Evolutionary conservation across 164 flowering plant genomes (phyloP), one percentile per base, ranked within the genome.

Genomic region (Brasenia schreberi): DNA sequence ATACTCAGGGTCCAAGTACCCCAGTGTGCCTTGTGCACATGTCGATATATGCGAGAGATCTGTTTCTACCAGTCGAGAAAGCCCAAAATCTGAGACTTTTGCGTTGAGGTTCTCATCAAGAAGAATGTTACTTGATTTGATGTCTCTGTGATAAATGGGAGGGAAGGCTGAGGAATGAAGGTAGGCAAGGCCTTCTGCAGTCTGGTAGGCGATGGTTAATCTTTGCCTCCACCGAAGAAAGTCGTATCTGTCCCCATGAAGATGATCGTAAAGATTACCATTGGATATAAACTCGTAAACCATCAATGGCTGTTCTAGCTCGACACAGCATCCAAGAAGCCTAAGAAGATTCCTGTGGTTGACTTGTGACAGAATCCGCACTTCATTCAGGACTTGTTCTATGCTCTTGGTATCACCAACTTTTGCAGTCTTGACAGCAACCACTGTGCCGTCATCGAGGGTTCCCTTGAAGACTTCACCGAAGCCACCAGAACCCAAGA

Each of bases 251-350:
- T 71, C 79, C 86, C 94, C 86, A 45, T 89, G 85, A 69, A 90
- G 77, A 68, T 79, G 80, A 68, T 90, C 95, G 64, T 90, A 74
- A 53, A 88, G 71, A 52, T 90, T 81, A 63, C 92, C 92, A 78
- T 88, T 88, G 2, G 88, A 67, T 89, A 90, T 88, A 77, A 81
- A 90, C 70, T 90, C 92, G 72, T 90, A 90, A 23, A 88, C 82
- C 79, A 90, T 72, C 92, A 90, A 86, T 94, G 88, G 85, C 74
- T 75, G 71, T 23, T 65, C 68, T 5, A 68, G 56, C 33, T 72
- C 71, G 9, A 68, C 68, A 19, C 75, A 68, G 68, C 71, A 72
- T n/a, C 75, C 68, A 0, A 68, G 71, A 19, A 72, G 68, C 49
- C 65, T 65, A 14, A 72, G 68, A 4, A 72, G 71, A 65, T 58